phyloP scores from a whole-genome alignment of 2,329 filamentous ascomycete genomes.

The Raffaelea deltoideospora region DNA sequence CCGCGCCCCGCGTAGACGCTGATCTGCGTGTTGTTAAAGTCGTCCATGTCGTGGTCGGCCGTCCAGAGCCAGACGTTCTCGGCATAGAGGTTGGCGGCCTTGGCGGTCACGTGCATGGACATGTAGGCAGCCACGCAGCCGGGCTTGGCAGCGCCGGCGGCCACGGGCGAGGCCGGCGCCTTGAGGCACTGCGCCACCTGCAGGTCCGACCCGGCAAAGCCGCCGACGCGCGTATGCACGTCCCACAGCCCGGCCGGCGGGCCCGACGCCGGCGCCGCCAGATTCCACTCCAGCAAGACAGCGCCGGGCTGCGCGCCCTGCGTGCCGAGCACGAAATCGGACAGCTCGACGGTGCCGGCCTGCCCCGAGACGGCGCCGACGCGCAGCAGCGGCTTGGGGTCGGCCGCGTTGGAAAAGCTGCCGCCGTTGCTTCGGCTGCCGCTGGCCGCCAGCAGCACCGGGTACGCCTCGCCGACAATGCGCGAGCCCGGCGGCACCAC shows the following conservation, averaged over 20 bases:
- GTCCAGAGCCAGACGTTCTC: conserved; percentile 49
- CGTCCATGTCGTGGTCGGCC: conserved; percentile 36
- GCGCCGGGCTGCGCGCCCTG: conserved; percentile 52
- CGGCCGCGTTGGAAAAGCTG: conserved; percentile 40
- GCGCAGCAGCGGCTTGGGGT: conserved; percentile 48
- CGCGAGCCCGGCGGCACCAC: conserved; percentile 25
- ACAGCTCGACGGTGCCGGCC: conserved; percentile 49
- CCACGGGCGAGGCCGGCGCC: too few species aligned
- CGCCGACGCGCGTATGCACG: conserved; percentile 57
- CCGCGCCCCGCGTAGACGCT: conserved; percentile 7
- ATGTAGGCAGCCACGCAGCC: conserved; percentile 41
- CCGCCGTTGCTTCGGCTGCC: conserved; percentile 30
- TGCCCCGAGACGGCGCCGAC: conserved; percentile 42
- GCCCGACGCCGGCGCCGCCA: conserved; percentile 33
- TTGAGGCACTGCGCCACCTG: conserved; percentile 45
- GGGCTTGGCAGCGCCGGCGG: conserved; percentile 21
- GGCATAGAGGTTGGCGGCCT: conserved; percentile 27
- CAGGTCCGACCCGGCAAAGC: conserved; percentile 48
- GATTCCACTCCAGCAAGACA: conserved; percentile 57
- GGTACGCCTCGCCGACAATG: conserved; percentile 44
- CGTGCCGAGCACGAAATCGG: conserved; percentile 57
- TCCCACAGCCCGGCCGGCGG: conserved; percentile 41
- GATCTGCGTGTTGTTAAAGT: conserved; percentile 3
- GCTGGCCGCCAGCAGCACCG: conserved; percentile 9
- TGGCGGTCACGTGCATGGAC: conserved; percentile 26